These are phyloP conservation scores for Sordaria brevicollis DNA, from an alignment of 495 filamentous ascomycete genomes.

Conservation along the genomic window DNA sequence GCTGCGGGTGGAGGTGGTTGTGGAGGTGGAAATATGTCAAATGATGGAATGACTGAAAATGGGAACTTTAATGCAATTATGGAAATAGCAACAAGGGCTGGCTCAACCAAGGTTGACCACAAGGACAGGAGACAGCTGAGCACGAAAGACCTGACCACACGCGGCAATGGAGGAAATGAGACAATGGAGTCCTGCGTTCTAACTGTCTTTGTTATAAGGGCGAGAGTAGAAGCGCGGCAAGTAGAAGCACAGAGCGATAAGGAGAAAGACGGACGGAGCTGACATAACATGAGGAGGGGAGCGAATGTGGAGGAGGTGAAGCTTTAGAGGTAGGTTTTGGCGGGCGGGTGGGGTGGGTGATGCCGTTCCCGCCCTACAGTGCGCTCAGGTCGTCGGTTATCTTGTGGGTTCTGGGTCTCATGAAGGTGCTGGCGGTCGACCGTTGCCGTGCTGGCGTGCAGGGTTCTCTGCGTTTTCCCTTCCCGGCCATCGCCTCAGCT, in stretches of 20 bases:
- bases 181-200: neutral
- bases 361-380: conserved; percentile 15
- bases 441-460: neutral
- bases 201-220: neutral
- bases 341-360: conserved; percentile 20
- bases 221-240: neutral
- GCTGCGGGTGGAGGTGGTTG: neutral
- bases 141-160: too few relatives aligned
- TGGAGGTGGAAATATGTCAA: neutral
- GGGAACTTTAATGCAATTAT: too few relatives aligned
- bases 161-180: too few relatives aligned
- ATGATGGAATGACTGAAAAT: neutral
- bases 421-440: neutral
- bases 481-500: neutral
- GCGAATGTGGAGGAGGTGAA: conserved; percentile 11
- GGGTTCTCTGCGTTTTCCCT: neutral
- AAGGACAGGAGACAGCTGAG: too few relatives aligned
- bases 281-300: conserved; percentile 10
- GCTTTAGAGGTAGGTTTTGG: conserved; percentile 22
- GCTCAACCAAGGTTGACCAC: neutral
- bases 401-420: neutral
- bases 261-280: neutral
- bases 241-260: conserved; percentile 4
- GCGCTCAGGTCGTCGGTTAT: neutral
- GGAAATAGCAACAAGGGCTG: neutral